A percentile compares a stretch with the other conserved stretches of the same genome.
These are phyloP conservation scores for Lipomyces yamadae DNA, from an alignment of 805 yeast species.

Conservation along the genomic window DNA sequence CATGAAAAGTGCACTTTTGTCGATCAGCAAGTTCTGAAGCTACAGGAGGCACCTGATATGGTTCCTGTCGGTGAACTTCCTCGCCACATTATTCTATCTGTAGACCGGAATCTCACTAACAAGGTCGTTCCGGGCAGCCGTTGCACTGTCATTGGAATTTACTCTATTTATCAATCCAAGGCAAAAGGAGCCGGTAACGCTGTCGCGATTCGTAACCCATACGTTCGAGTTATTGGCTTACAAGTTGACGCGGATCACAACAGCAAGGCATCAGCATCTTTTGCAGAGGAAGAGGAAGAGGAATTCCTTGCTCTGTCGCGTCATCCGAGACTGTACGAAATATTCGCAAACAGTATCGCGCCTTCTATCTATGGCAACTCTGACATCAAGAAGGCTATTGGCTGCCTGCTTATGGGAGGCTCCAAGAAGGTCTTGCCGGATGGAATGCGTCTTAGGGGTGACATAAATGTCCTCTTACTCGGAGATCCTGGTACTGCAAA, in stretches of 20 bases:
- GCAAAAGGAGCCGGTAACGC: slow-evolving; percentile 56
- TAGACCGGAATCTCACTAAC: slow-evolving; percentile 88
- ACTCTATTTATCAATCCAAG: slow-evolving; percentile 84
- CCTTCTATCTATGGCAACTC: slow-evolving; percentile 94
- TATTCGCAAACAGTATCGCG: slow-evolving; percentile 87
- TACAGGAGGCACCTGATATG: slow-evolving; percentile 98
- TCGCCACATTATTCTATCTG: slow-evolving; percentile 82
- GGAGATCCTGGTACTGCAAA: slow-evolving; percentile 99
- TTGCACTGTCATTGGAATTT: slow-evolving; percentile 89
- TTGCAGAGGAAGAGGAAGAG: slow-evolving; percentile 93
- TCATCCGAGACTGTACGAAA: slow-evolving; percentile 80
- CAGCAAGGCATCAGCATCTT: slow-evolving; percentile 62
- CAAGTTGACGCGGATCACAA: slow-evolving; percentile 80
- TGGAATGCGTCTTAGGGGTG: slow-evolving; percentile 96
- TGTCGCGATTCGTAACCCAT: slow-evolving; percentile 93
- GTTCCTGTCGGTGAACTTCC: slow-evolving; percentile 99
- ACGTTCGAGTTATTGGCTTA: slow-evolving; percentile 82
- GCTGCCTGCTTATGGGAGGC: slow-evolving; percentile 93
- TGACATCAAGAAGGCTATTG: slow-evolving; percentile 91
- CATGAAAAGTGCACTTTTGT: slow-evolving; percentile 94
- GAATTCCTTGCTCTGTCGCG: slow-evolving; percentile 81
- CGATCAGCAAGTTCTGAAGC: slow-evolving; percentile 90
- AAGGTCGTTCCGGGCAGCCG: slow-evolving; percentile 93
- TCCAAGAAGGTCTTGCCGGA: slow-evolving; percentile 91
- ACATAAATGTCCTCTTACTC: slow-evolving; percentile 84